A percentile compares a stretch with the other conserved stretches of the same genome.
Conservation (phyloP, 306 rosid species). For the Begonia masoniana region DNA sequence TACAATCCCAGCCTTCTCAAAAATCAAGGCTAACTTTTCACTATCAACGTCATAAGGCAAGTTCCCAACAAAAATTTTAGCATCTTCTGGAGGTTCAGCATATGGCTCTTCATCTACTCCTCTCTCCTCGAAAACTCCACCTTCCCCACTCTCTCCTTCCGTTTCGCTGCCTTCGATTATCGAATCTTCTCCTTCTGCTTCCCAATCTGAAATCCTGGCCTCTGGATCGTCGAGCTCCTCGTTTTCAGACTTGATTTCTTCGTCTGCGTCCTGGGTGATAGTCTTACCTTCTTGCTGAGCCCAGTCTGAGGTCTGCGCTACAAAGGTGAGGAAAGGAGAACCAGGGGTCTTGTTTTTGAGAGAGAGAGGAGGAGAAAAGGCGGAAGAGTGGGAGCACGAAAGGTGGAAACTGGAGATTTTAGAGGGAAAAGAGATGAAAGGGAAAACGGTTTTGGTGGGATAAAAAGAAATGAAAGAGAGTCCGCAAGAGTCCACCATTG, state of each 20-base stretch:
- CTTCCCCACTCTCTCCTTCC: slow-evolving; percentile 23
- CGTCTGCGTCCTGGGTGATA: slow-evolving; percentile 19
- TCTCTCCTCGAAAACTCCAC: slow-evolving; percentile 19
- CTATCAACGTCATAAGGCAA: slow-evolving; percentile 81
- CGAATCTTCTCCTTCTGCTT: not conserved
- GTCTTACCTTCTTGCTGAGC: slow-evolving; percentile 50
- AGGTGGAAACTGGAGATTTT: slow-evolving; percentile 33
- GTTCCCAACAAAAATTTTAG: slow-evolving; percentile 74
- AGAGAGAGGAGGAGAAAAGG: slow-evolving; percentile 17
- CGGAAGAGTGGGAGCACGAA: slow-evolving; percentile 23
- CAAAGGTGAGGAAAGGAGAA: slow-evolving; percentile 36
- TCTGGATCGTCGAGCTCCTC: too few relatives aligned
- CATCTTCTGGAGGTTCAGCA: slow-evolving; percentile 51
- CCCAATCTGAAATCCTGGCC: slow-evolving; percentile 29
- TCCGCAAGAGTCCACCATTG: slow-evolving; percentile 40
- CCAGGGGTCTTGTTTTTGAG: slow-evolving; percentile 19
- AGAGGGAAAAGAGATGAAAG: slow-evolving; percentile 26
- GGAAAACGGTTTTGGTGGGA: slow-evolving; percentile 18
- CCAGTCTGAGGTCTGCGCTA: slow-evolving; percentile 73
- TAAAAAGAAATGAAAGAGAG: slow-evolving; percentile 46
- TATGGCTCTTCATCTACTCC: slow-evolving; percentile 18
- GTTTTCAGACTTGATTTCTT: slow-evolving; percentile 18
- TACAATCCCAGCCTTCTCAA: slow-evolving; percentile 64
- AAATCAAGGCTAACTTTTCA: slow-evolving; percentile 51
- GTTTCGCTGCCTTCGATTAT: too few relatives aligned